These are phyloP conservation scores for Boletus edulis DNA, from an alignment of 768 basidiomycete genomes.

Conservation along the genomic window DNA sequence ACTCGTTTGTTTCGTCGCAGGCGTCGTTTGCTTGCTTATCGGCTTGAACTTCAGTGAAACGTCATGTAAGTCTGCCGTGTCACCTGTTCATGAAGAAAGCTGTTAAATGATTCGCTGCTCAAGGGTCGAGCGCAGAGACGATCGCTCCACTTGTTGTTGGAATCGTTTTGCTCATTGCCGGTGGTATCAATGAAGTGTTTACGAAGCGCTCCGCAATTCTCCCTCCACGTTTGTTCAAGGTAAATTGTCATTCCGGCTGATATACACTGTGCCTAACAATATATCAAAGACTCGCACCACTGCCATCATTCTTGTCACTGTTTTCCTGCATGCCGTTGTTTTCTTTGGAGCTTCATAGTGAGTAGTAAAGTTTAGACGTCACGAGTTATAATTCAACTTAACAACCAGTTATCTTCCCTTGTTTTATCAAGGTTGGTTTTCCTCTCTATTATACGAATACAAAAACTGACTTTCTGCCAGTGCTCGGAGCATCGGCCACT, in stretches of 20 bases:
- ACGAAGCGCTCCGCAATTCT: constrained; percentile 70
- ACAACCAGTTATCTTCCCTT: constrained; percentile 57
- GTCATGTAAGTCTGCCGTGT: constrained; percentile 46
- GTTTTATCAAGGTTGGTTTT: constrained; percentile 57
- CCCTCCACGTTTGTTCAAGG: constrained; percentile 74
- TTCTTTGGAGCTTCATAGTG: constrained; percentile 50
- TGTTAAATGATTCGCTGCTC: not conserved
- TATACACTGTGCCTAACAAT: not conserved
- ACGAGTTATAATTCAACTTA: not conserved
- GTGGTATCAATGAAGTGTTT: constrained; percentile 54
- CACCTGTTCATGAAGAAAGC: not conserved
- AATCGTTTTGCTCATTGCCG: constrained; percentile 46
- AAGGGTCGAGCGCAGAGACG: constrained; percentile 60
- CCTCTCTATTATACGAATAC: not conserved
- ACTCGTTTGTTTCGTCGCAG: constrained; percentile 56
- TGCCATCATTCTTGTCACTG: constrained; percentile 50
- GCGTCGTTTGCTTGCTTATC: constrained; percentile 65
- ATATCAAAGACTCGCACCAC: constrained; percentile 69
- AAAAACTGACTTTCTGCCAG: constrained; percentile 21
- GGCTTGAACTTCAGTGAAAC: constrained; percentile 73
- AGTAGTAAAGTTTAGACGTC: not conserved
- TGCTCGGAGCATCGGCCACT: constrained; percentile 73
- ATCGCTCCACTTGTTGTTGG: constrained; percentile 66
- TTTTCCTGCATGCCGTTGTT: constrained; percentile 60
- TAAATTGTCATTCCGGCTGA: constrained; percentile 19